Conservation (phyloP, 257 asterid species). For the Coffea canephora region DNA sequence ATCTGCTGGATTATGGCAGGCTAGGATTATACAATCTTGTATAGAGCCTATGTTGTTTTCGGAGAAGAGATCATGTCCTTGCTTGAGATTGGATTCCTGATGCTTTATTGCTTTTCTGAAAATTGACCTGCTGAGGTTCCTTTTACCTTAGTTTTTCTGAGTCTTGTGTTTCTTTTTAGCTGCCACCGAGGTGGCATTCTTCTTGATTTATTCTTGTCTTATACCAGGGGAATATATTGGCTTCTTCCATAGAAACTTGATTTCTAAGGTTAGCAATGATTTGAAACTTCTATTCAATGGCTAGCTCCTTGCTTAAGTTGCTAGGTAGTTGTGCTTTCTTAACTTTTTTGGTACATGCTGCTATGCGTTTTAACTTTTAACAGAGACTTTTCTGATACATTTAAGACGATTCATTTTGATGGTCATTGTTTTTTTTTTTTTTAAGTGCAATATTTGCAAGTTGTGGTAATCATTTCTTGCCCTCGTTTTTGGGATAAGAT, state of each 20-base stretch:
- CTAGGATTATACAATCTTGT: constrained; percentile 5
- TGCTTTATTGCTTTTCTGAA: background rate
- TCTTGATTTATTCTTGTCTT: background rate
- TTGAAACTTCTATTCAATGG: background rate
- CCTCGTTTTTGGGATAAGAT: background rate
- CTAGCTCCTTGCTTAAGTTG: background rate
- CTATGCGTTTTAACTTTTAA: no score
- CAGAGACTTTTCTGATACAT: no score
- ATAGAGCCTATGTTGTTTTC: background rate
- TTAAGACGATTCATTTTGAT: no score
- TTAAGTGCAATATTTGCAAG: no score
- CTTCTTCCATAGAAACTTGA: background rate
- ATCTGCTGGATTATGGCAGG: background rate
- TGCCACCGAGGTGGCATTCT: background rate
- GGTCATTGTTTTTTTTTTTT: background rate
- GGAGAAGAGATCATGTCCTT: constrained; percentile 5
- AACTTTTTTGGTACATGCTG: background rate
- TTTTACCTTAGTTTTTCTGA: background rate
- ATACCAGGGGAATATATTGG: background rate
- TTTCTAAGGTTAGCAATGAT: background rate
- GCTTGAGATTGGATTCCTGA: background rate
- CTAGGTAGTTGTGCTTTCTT: background rate
- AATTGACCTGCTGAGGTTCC: background rate
- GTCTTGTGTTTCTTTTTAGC: background rate
- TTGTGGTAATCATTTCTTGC: background rate